phyloP scores from a whole-genome alignment of 371 early-diverging fungal species.

The Mortierella sp. region DNA sequence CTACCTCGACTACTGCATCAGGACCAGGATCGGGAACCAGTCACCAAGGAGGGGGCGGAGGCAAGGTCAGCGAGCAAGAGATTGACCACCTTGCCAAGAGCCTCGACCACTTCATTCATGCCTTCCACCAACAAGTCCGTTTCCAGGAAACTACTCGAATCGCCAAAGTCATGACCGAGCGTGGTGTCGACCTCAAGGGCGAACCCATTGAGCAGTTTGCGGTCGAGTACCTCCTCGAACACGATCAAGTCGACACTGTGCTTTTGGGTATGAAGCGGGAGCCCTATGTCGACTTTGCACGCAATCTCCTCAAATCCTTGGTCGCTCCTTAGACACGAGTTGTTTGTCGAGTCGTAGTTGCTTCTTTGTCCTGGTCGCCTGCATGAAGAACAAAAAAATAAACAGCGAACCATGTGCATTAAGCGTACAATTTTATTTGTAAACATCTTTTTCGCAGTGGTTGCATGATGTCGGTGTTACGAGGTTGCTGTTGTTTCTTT shows the following conservation, averaged over 20 bases:
- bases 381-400: neutral
- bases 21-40: neutral
- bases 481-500: too few species aligned
- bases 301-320: slow-evolving; percentile 24
- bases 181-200: slow-evolving; percentile 42
- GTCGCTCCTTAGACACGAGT: neutral
- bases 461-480: too few species aligned
- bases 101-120: slow-evolving; percentile 27
- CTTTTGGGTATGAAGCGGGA: slow-evolving; percentile 53
- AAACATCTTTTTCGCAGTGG: too few species aligned
- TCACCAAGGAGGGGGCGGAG: neutral
- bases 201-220: slow-evolving; percentile 50
- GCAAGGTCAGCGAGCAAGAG: slow-evolving; percentile 13
- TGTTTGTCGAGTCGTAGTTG: too few species aligned
- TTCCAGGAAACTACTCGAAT: slow-evolving; percentile 37
- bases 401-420: neutral
- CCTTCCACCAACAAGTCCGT: slow-evolving; percentile 49
- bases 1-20: neutral
- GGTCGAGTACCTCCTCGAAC: slow-evolving; percentile 43
- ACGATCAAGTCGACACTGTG: slow-evolving; percentile 43
- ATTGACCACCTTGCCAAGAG: slow-evolving; percentile 26
- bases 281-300: slow-evolving; percentile 57
- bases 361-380: neutral
- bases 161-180: slow-evolving; percentile 29
- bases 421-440: neutral